Percentiles rank a stretch among this genome's conserved stretches.
These are phyloP conservation scores for Carpinus fangiana DNA, from an alignment of 306 rosid species.

Conservation along the genomic window DNA sequence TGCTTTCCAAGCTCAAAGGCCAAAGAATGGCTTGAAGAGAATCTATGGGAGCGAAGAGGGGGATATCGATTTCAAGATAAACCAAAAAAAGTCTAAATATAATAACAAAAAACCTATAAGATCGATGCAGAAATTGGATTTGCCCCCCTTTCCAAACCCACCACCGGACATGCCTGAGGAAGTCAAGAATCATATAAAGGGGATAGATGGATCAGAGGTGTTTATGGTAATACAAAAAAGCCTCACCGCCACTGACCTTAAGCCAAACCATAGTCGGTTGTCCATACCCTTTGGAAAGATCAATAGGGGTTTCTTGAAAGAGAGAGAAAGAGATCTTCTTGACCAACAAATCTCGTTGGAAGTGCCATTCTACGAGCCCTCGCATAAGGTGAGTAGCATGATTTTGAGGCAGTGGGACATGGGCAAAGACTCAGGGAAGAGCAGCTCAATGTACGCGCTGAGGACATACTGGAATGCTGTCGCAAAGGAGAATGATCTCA, in stretches of 20 bases:
- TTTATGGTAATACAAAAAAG: not conserved
- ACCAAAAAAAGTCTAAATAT: not conserved
- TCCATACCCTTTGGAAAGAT: not conserved
- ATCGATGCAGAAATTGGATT: not conserved
- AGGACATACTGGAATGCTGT: not conserved
- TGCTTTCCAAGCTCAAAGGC: too few species aligned
- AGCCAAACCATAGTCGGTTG: not conserved
- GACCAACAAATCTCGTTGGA: not conserved
- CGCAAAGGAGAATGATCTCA: not conserved
- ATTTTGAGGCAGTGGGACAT: constrained; percentile 2
- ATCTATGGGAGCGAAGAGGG: not conserved
- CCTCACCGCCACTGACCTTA: not conserved
- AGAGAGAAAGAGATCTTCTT: not conserved
- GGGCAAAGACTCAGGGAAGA: not conserved
- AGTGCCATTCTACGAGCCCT: not conserved
- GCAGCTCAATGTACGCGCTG: constrained; percentile 2
- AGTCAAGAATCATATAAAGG: not conserved
- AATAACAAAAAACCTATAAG: too few species aligned
- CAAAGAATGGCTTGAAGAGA: too few species aligned
- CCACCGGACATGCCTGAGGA: not conserved
- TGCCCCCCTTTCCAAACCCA: not conserved
- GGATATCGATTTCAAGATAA: not conserved
- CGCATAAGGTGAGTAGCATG: too few species aligned
- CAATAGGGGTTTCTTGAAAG: not conserved
- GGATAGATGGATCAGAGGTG: not conserved